phyloP scores from a whole-genome alignment of 257 asterid species.

The Solanum phureja region DNA sequence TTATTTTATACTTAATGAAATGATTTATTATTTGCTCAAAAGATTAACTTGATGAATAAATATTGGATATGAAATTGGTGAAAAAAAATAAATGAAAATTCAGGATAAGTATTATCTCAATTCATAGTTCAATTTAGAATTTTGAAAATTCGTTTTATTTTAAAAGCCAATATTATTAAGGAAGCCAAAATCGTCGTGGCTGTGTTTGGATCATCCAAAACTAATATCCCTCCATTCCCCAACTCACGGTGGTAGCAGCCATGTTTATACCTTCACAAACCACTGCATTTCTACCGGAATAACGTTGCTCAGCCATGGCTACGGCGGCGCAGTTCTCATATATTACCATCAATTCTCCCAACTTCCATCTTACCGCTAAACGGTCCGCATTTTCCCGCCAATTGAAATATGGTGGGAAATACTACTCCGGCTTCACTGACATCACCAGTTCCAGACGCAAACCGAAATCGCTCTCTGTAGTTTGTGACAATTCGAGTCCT shows the following conservation, averaged over 20 bases:
- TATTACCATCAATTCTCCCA: neutral
- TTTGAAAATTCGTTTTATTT: neutral
- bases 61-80: neutral
- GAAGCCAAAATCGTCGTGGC: constrained; percentile 12
- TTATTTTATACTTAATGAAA: no score
- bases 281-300: neutral
- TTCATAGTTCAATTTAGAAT: no score
- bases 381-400: constrained; percentile 7
- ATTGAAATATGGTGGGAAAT: neutral
- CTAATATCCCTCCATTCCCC: neutral
- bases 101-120: neutral
- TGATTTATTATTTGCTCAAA: neutral
- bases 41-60: neutral
- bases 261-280: neutral
- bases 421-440: neutral
- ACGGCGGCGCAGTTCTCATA: constrained; percentile 1
- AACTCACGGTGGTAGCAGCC: neutral
- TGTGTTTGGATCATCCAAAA: constrained; percentile 11
- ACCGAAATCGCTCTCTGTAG: neutral
- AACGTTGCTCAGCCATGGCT: constrained; percentile 4
- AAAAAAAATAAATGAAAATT: no score
- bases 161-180: neutral
- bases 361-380: neutral
- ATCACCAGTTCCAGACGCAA: neutral
- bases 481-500: neutral